A percentile compares a stretch with the other conserved stretches of the same genome.
Conservation (phyloP, 2,329 filamentous ascomycete genomes). For the Exophiala viscosa region DNA sequence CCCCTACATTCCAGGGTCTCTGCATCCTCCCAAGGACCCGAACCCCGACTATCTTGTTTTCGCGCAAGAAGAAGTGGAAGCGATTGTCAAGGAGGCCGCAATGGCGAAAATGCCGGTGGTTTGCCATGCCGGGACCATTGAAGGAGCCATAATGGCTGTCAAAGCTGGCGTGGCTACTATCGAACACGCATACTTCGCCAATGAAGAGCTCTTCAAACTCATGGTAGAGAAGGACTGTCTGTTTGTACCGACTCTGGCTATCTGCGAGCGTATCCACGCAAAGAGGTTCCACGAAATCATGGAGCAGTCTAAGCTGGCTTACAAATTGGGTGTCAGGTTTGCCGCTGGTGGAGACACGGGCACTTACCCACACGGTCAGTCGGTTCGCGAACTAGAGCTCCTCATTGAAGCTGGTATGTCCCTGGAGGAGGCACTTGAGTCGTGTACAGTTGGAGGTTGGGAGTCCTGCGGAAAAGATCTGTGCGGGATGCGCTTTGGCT, state of each 20-base stretch:
- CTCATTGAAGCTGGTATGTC: constrained; percentile 51
- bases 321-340: constrained; percentile 47
- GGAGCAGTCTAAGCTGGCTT: constrained; percentile 40
- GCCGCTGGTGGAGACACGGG: constrained; percentile 55
- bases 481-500: constrained; percentile 52
- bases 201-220: constrained; percentile 40
- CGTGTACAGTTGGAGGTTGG: constrained; percentile 53
- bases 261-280: constrained; percentile 38
- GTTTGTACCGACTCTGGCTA: constrained; percentile 53
- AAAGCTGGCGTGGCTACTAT: constrained; percentile 47
- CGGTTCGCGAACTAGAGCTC: constrained; percentile 53
- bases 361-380: constrained; percentile 52
- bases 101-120: constrained; percentile 42
- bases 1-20: constrained; percentile 24
- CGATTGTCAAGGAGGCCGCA: constrained; percentile 48
- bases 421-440: constrained; percentile 48
- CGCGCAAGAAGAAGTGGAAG: constrained; percentile 31
- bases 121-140: constrained; percentile 42
- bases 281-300: constrained; percentile 20
- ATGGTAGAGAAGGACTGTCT: constrained; percentile 47
- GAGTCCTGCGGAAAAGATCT: constrained; percentile 53
- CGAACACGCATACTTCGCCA: constrained; percentile 45
- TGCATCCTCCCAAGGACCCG: constrained; percentile 5
- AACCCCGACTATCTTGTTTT: constrained; percentile 14
- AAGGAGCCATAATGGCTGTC: constrained; percentile 46